Evolutionary conservation across 2,329 filamentous ascomycete genomes (phyloP), one percentile per base, ranked within the genome.

Genomic region (Clonostachys rosea): DNA sequence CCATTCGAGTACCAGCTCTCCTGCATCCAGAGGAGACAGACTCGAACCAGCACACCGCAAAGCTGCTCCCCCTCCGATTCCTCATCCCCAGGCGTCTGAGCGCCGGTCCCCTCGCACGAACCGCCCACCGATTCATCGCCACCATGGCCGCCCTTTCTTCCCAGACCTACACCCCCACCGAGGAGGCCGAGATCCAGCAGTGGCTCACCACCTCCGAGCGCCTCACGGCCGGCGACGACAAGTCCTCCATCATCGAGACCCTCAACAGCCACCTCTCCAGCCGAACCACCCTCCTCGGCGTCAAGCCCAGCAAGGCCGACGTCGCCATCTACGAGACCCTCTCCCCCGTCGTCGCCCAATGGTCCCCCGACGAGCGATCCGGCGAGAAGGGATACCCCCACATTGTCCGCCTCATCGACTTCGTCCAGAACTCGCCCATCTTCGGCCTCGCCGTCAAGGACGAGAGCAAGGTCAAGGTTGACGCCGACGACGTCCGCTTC

Each of bases 381-480:
- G 92, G 92, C 52, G 84, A 95, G 73, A 79, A 90, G 53, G 92
- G 92, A 51, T 86, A 87, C 67, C 91, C 95, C 53, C 85, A 97
- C 70, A 87, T 97, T 55, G 89, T 96, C 49, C 89, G 92, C 55
- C 87, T 89, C 65, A 70, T 96, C 61, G 92, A 96, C 72, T 96
- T 96, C 64, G 89, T 97, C 54, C 92, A 97, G 76, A 95, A 95
- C 73, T 86, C 88, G 42, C 75, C 84, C 42, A 78, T 95, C 52
- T 86, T 85, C 53, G 84, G 78, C 16, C 75, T 96, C 50, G 78
- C 80, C 51, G 71, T 96, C 54, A 74, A 78, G 51, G 81, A 86
- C 13, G 76, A 71, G 46, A 83, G 94, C 62, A 96, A 94, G 76
- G 71, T 96, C 59, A 71, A 73, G 55, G 80, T 97, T 56, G 84